Evolutionary conservation across 2,329 filamentous ascomycete species (phyloP).

Genomic region (Fusarium sp.): DNA sequence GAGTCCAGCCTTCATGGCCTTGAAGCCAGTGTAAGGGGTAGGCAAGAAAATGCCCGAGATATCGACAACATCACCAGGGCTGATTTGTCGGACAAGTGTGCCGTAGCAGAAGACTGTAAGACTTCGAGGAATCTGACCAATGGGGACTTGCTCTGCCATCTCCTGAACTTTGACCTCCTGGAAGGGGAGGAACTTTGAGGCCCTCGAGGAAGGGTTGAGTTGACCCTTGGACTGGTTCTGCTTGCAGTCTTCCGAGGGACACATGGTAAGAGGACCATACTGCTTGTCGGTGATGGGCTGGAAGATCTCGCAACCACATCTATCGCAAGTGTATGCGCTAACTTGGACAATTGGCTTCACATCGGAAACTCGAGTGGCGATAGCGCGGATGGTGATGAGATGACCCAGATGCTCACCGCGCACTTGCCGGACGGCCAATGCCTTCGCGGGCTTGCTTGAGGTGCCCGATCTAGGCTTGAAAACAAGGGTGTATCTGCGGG

Average conservation of each 20-base stretch:
- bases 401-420: constrained; percentile 92
- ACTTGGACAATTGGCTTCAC: constrained; percentile 98
- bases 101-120: constrained; percentile 92
- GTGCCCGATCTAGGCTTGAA: constrained; percentile 91
- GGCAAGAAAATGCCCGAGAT: constrained; percentile 96
- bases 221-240: constrained; percentile 93
- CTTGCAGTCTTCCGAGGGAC: constrained; percentile 90
- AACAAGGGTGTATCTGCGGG: constrained; percentile 92
- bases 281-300: constrained; percentile 93
- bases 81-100: constrained; percentile 85
- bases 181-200: constrained; percentile 96
- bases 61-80: constrained; percentile 94
- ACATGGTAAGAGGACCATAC: constrained; percentile 87
- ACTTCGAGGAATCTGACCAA: constrained; percentile 94
- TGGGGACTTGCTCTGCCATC: constrained; percentile 98
- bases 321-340: constrained; percentile 97
- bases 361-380: constrained; percentile 94
- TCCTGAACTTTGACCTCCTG: constrained; percentile 99
- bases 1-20: constrained; percentile 95
- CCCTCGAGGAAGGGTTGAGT: constrained; percentile 92
- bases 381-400: constrained; percentile 93
- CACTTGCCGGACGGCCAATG: constrained; percentile 91
- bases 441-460: constrained; percentile 70
- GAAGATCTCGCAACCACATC: constrained; percentile 97
- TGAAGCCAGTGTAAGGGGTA: constrained; percentile 98